These are phyloP conservation scores for Salicornia ramosissima DNA, from an alignment of 148 eudicot species.

Conservation along the genomic window DNA sequence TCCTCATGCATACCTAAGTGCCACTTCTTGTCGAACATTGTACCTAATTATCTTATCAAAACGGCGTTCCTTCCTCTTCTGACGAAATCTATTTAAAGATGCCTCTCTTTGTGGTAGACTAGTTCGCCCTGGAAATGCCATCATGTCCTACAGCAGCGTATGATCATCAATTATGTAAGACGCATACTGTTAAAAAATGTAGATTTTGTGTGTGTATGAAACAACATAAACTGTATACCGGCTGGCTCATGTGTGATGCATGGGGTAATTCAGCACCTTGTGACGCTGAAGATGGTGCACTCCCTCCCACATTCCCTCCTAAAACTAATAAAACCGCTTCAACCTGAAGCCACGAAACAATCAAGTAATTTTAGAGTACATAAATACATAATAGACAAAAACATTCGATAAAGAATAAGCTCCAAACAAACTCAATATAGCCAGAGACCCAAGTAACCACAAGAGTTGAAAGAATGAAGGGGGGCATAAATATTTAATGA, in stretches of 20 bases:
- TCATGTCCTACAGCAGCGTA: constrained; percentile 39
- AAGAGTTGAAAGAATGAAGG: too few relatives aligned
- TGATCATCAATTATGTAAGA: neutral
- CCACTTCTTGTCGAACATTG: constrained; percentile 86
- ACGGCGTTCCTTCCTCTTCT: constrained; percentile 85
- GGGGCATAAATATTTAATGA: too few relatives aligned
- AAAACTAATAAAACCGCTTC: constrained; percentile 59
- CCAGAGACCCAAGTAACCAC: too few relatives aligned
- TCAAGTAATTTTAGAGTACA: neutral
- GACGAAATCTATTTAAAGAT: constrained; percentile 78
- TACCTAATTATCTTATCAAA: constrained; percentile 90
- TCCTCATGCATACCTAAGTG: constrained; percentile 50
- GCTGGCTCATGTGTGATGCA: constrained; percentile 41
- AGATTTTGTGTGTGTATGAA: neutral
- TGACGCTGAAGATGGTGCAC: constrained; percentile 45
- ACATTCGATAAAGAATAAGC: too few relatives aligned
- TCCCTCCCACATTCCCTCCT: constrained; percentile 53
- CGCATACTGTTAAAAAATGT: constrained; percentile 5
- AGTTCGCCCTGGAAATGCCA: constrained; percentile 51
- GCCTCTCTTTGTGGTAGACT: constrained; percentile 76
- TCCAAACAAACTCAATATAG: too few relatives aligned
- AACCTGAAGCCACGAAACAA: constrained; percentile 40
- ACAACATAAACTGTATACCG: constrained; percentile 33
- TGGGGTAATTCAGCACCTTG: constrained; percentile 41
- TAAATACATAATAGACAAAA: too few relatives aligned